Evolutionary conservation across 306 rosid species (phyloP).

Genomic region (Cotoneaster glaucophyllus): DNA sequence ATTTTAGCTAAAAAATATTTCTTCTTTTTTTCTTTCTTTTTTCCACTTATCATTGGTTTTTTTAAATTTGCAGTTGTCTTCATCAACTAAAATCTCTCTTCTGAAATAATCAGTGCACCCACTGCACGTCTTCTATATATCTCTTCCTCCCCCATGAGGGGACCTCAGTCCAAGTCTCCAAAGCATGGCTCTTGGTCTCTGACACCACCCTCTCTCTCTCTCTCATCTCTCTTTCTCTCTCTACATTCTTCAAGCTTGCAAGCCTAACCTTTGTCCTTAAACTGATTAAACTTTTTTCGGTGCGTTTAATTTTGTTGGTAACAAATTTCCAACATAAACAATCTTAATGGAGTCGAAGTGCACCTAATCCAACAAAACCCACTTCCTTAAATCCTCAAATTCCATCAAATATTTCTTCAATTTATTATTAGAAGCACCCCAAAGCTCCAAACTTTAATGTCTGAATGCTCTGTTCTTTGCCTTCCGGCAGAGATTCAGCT

Average conservation of each 20-base stretch:
- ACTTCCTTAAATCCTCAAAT: slow-evolving; percentile 27
- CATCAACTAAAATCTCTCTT: slow-evolving; percentile 29
- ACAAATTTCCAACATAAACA: neutral
- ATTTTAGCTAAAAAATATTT: neutral
- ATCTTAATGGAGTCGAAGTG: slow-evolving; percentile 36
- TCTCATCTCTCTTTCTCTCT: slow-evolving; percentile 1
- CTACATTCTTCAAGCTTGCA: slow-evolving; percentile 1
- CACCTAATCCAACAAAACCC: slow-evolving; percentile 50
- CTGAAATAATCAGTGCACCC: slow-evolving; percentile 33
- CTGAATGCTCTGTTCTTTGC: neutral
- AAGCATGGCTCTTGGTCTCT: slow-evolving; percentile 27
- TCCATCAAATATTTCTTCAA: slow-evolving; percentile 4
- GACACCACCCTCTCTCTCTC: slow-evolving; percentile 2
- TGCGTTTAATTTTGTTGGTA: neutral
- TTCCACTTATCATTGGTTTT: neutral
- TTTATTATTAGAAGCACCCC: neutral
- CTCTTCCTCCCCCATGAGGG: slow-evolving; percentile 27
- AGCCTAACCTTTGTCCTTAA: neutral
- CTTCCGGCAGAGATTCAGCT: slow-evolving; percentile 12
- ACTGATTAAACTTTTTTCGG: neutral
- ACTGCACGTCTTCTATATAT: slow-evolving; percentile 43
- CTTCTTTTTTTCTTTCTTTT: neutral
- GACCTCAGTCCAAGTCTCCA: slow-evolving; percentile 25
- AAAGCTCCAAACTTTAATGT: neutral
- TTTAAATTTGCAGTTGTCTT: slow-evolving; percentile 14